Base-by-base conservation (phyloP, 2,329 filamentous ascomycete genomes). In the Pseudocercospora crystallina region DNA sequence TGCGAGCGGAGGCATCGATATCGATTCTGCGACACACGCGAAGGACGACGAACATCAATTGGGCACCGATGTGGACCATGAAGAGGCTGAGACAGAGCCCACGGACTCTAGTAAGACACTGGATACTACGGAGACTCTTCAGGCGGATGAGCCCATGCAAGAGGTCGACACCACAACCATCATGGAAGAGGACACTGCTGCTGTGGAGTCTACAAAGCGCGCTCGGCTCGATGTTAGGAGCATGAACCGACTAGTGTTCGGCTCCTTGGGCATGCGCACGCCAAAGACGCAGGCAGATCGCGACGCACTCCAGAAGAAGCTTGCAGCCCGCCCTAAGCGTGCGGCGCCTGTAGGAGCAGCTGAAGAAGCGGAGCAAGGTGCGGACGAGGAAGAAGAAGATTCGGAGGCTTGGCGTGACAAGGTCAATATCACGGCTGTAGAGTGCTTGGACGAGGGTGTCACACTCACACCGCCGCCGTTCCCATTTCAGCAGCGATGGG, bases 401-500 rank as follows among this genome's bases (percentile, higher is more conserved):
- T 71, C 79, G 0, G 78, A 87, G 29, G 78, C 81, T 15, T 96
- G 91, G 91, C 82, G 82, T 59, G 73, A 81, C 4, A 89, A 84
- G 59, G 85, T 96, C 53, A 79, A 75, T 9, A 83, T 95, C 54
- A 80, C 81, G 17, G 91, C 89, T 15, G 88, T 95, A 1, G 92
- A 97, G 68, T 96, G 91, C 69, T 82, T 84, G 55, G 79, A 87
- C n/a, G 80, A 87, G 29, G 80, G 78, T 5, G 73, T 89, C 34
- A 73, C 80, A 30, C 75, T 95, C 39, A 87, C 81, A 46, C 80
- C 88, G 31, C 91, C 92, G 0, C 89, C 91, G 0, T 96, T 95
- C 64, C 91, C 91, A 0, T 96, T 96, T 68, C 77, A 87, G 12
- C 90, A 96, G 68, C 61, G 65, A 17, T 96, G 91, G 92, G 89